Evolutionary conservation across 2,329 filamentous ascomycete genomes (phyloP), one percentile per base, ranked within the genome.

Genomic region (Pseudocercospora fijiensis): DNA sequence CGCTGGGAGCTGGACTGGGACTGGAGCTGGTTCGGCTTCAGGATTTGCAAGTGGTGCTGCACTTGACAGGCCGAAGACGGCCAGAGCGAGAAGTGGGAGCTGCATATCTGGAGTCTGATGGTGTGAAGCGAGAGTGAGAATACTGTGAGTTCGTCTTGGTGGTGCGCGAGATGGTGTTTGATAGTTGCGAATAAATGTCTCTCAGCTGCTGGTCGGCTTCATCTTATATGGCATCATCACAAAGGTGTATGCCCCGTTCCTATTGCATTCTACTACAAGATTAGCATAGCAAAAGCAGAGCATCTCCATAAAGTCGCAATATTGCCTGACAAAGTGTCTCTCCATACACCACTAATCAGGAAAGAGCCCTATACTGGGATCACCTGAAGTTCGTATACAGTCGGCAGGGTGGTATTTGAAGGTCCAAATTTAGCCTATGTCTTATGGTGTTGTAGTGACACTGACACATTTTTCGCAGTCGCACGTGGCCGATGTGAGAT

Each of bases 1-100:
- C 11, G 57, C 57, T 30, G 57, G 57, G 3, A 59, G 57, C 18
- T 56, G 26, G 52, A 56, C 52, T 18, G 52, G 52, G 30, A 56
- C n/a, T 30, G 52, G 52, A 20, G 33, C n/a, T 30, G 28, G 28
- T 9, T 30, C 28, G 8, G 28, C 28, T 30, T 30, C 28, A 30
- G 28, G 28, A 10, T 30, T 30, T 9, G 28, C 28, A 30, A 5
- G 28, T 30, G 28, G 28, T 30, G 28, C 28, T 13, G 52, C 52
- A 16, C 18, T 28, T 13, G 52, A 5, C 13, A 56, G 5, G 52
- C 27, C 52, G 24, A 56, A 33, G 27, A 56, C 11, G 4, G 52
- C 52, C 24, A 47, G n/a, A 47, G 43, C 22, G n/a, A 47, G 18
- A 18, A 24, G 10, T 47, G 18, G 18, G 18, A 47, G n/a, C 22